Conservation (phyloP, 2,329 filamentous ascomycete species). For the Lanzia echinophila region DNA sequence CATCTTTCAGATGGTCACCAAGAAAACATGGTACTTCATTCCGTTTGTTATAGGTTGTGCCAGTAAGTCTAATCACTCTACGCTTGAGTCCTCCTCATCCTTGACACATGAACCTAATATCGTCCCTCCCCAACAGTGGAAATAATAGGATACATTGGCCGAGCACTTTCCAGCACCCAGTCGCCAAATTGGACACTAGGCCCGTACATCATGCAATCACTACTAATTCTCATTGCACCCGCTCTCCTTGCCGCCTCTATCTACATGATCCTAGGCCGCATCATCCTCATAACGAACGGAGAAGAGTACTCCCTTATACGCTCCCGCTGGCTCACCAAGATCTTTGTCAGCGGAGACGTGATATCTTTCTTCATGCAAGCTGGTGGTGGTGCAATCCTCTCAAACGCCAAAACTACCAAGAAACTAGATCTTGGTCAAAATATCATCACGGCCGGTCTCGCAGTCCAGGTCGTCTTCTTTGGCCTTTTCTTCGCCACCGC, state of each 20-base stretch:
- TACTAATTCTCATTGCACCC: constrained; percentile 35
- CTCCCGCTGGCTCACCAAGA: constrained; percentile 33
- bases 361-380: constrained; percentile 38
- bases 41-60: constrained; percentile 27
- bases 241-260: constrained; percentile 36
- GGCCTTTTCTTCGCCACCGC: constrained; percentile 38
- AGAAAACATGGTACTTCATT: constrained; percentile 25
- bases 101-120: background rate
- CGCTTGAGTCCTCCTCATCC: background rate
- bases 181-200: constrained; percentile 22
- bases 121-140: constrained; percentile 33
- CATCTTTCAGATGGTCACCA: constrained; percentile 13
- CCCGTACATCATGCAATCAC: constrained; percentile 32
- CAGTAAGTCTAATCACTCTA: background rate
- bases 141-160: constrained; percentile 33
- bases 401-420: constrained; percentile 11
- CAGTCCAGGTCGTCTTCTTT: constrained; percentile 46
- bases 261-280: constrained; percentile 37
- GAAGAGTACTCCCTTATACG: constrained; percentile 33
- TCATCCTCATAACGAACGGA: constrained; percentile 32
- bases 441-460: constrained; percentile 41
- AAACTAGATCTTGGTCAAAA: constrained; percentile 30
- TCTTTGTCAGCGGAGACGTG: constrained; percentile 41
- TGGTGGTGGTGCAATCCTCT: constrained; percentile 19
- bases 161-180: constrained; percentile 19